These are phyloP conservation scores for Rhodotorula sp. DNA, from an alignment of 1,284 basidiomycete genomes.

Conservation along the genomic window DNA sequence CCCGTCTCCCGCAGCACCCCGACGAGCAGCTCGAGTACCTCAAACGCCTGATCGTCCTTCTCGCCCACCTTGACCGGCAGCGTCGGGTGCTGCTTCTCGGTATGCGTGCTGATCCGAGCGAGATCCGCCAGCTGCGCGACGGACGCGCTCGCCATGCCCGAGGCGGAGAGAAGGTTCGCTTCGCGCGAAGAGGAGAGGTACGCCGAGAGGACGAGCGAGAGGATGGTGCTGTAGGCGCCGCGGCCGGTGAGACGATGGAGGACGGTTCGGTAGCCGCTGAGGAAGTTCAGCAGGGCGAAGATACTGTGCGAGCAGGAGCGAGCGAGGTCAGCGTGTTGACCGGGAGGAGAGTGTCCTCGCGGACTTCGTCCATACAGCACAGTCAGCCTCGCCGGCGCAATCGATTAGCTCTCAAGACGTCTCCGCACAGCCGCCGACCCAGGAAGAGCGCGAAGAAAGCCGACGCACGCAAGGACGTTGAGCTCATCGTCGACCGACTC, in stretches of 20 bases:
- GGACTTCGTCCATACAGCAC: too few species aligned
- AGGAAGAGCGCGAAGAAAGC: background rate
- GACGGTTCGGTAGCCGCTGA: conserved; percentile 70
- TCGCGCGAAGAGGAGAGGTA: conserved; percentile 60
- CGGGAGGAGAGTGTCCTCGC: too few species aligned
- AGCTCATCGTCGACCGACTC: conserved; percentile 57
- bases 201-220: conserved; percentile 67
- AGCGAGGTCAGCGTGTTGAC: too few species aligned
- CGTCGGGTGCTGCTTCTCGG: conserved; percentile 68
- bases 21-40: conserved; percentile 69
- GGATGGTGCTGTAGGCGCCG: conserved; percentile 77
- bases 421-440: too few species aligned
- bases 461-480: conserved; percentile 32
- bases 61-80: conserved; percentile 71
- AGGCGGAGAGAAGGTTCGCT: conserved; percentile 58
- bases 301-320: conserved; percentile 2
- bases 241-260: conserved; percentile 68
- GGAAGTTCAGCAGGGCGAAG: conserved; percentile 75
- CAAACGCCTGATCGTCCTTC: conserved; percentile 69
- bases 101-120: conserved; percentile 57
- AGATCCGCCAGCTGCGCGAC: conserved; percentile 68
- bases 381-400: too few species aligned
- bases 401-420: too few species aligned
- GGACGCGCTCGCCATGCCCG: conserved; percentile 62
- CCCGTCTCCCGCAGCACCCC: conserved; percentile 72